Percentiles rank a stretch among this genome's conserved stretches.
Evolutionary conservation across 768 basidiomycete species (phyloP).

Genomic region (Lactarius indigo): DNA sequence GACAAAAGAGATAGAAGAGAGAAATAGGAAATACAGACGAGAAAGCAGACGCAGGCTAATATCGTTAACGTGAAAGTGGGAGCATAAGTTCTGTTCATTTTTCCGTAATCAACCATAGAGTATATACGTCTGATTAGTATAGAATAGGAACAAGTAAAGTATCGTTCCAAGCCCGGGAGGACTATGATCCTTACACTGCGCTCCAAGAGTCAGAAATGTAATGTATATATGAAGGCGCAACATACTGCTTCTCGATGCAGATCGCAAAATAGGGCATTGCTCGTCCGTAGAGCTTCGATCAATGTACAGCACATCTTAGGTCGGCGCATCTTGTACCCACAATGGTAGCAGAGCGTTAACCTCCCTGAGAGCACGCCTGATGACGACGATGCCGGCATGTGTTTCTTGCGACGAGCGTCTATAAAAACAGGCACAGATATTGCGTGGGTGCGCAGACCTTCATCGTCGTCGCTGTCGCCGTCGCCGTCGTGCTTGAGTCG

Average conservation of each 20-base stretch:
- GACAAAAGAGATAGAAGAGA: no score
- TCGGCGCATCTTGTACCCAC: constrained; percentile 3
- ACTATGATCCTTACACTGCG: no score
- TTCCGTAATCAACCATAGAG: no score
- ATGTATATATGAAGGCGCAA: not conserved
- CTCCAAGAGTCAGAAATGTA: not conserved
- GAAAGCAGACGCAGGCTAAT: no score
- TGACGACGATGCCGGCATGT: not conserved
- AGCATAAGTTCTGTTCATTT: no score
- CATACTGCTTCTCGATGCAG: constrained; percentile 24
- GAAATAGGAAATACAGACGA: no score
- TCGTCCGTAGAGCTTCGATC: not conserved
- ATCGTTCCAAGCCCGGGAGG: no score
- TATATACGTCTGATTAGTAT: no score
- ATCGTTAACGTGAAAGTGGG: no score
- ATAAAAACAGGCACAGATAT: not conserved
- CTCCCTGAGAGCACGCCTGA: no score
- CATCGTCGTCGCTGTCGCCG: not conserved
- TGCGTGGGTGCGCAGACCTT: not conserved
- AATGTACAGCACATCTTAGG: constrained; percentile 19
- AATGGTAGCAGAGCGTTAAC: constrained; percentile 18
- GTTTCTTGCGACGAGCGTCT: not conserved
- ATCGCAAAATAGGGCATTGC: constrained; percentile 14
- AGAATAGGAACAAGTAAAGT: no score
- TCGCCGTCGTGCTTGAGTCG: not conserved